A percentile compares a stretch with the other conserved stretches of the same genome.
These are phyloP conservation scores for Crithidia thermophila DNA, from an alignment of 208 protist species.

Conservation along the genomic window DNA sequence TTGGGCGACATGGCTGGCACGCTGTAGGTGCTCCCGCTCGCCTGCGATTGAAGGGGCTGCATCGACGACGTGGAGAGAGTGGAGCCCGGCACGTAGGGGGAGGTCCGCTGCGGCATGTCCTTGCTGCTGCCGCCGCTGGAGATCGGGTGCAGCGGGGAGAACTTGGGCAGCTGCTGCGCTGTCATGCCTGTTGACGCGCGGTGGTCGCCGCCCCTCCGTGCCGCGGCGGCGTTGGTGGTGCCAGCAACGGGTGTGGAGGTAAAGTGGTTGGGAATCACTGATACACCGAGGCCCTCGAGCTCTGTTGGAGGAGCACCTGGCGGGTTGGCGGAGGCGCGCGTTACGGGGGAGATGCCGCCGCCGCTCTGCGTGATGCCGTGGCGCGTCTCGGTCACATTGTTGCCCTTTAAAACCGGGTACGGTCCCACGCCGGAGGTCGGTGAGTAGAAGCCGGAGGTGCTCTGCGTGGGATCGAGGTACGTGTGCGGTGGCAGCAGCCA, in stretches of 20 bases:
- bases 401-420: background rate
- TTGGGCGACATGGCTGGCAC: conserved; percentile 21
- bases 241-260: background rate
- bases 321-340: too few species aligned
- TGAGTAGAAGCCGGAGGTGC: conserved; percentile 14
- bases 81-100: background rate
- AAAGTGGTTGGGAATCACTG: conserved; percentile 4
- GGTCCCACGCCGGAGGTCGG: background rate
- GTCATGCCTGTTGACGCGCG: conserved; percentile 2
- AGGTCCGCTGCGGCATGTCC: background rate
- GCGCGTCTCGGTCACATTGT: background rate
- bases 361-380: background rate
- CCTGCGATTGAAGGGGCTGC: background rate
- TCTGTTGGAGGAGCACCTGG: background rate
- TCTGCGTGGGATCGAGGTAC: conserved; percentile 27
- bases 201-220: background rate
- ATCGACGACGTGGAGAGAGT: background rate
- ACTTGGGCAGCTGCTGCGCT: background rate
- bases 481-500: conserved; percentile 41
- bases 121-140: background rate
- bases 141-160: conserved; percentile 6
- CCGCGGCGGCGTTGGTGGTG: too few species aligned
- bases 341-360: background rate
- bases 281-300: background rate
- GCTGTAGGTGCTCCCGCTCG: background rate